These are phyloP conservation scores for Cladosporium austrohemisphaericum DNA, from an alignment of 2,329 filamentous ascomycete species.

Conservation along the genomic window DNA sequence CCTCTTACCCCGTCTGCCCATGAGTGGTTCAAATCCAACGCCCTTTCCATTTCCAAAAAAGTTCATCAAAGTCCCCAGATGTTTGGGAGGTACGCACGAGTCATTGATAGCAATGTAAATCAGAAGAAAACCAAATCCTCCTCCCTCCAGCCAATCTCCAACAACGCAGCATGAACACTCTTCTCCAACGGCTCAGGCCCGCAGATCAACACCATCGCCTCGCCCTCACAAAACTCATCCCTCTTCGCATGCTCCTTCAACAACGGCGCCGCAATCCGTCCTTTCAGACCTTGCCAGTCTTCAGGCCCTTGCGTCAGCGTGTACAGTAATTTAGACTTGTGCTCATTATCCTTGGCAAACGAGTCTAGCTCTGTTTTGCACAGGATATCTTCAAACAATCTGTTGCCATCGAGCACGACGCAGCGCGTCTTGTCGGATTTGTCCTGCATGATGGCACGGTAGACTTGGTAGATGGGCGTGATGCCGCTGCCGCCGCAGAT, in stretches of 20 bases:
- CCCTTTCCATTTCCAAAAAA: too few species aligned
- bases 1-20: too few species aligned
- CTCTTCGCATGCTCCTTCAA: slow-evolving; percentile 54
- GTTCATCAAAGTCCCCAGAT: too few species aligned
- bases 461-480: slow-evolving; percentile 84
- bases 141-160: slow-evolving; percentile 66
- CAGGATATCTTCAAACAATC: slow-evolving; percentile 75
- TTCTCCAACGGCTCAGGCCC: slow-evolving; percentile 74
- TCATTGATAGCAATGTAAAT: not conserved
- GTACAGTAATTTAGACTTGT: slow-evolving; percentile 63
- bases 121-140: slow-evolving; percentile 74
- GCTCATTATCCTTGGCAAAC: slow-evolving; percentile 52
- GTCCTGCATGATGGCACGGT: slow-evolving; percentile 69
- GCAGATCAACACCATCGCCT: slow-evolving; percentile 69
- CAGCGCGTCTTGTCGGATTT: slow-evolving; percentile 62
- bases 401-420: slow-evolving; percentile 74
- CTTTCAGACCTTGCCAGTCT: slow-evolving; percentile 64
- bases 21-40: too few species aligned
- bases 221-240: slow-evolving; percentile 36
- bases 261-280: slow-evolving; percentile 62
- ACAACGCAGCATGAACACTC: slow-evolving; percentile 54
- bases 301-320: slow-evolving; percentile 62
- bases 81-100: too few species aligned
- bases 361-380: slow-evolving; percentile 68
- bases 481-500: slow-evolving; percentile 85